phyloP scores from a whole-genome alignment of 306 rosid genomes.

The Prunus persica region Prunus_persica_NCBIv2 NC_034011.1:26287001-26287500 shows the following conservation, averaged over 20 bases:
- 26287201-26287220: background rate
- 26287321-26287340: constrained; percentile 15
- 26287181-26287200: background rate
- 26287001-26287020: too few relatives aligned
- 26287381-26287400: background rate
- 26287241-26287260: too few relatives aligned
- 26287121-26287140: too few relatives aligned
- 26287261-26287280: too few relatives aligned
- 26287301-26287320: background rate
- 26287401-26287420: background rate
- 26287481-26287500: background rate
- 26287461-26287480: background rate
- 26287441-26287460: background rate
- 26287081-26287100: too few relatives aligned
- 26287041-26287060: too few relatives aligned
- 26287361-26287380: background rate
- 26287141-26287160: background rate
- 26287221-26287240: too few relatives aligned
- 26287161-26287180: background rate
- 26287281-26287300: background rate
- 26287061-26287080: background rate
- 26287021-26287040: too few relatives aligned
- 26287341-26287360: too few relatives aligned
- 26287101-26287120: too few relatives aligned
- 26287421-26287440: background rate